These are phyloP conservation scores for Penicillium ucsense DNA, from an alignment of 495 filamentous ascomycete species.

Conservation along the genomic window DNA sequence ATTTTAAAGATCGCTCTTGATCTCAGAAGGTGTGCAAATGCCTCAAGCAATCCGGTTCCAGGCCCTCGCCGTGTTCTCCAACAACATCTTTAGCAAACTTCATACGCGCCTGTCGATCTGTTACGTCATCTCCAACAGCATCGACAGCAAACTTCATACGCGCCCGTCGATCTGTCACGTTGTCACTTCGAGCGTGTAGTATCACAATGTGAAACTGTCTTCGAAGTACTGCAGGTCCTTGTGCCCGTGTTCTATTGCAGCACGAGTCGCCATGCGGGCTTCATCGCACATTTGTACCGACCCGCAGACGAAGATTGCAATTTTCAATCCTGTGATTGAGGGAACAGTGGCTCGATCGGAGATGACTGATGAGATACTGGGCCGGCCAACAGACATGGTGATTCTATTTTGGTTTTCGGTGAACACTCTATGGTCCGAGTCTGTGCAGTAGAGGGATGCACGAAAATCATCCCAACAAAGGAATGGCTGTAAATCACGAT, in stretches of 20 bases:
- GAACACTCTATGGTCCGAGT: not conserved
- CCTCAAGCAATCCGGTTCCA: no score
- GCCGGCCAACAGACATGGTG: constrained; percentile 18
- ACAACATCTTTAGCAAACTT: no score
- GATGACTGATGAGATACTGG: constrained; percentile 24
- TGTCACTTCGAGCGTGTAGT: not conserved
- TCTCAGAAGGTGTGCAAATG: no score
- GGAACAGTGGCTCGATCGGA: constrained; percentile 21
- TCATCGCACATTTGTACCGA: constrained; percentile 41
- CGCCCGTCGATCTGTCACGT: not conserved
- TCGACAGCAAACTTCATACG: no score
- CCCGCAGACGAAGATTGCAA: constrained; percentile 41
- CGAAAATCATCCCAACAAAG: constrained; percentile 26
- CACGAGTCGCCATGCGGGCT: constrained; percentile 30
- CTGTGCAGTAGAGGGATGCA: constrained; percentile 28
- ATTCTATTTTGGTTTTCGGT: no score
- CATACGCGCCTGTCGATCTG: no score
- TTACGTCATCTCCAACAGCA: not conserved
- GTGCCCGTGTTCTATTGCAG: constrained; percentile 25
- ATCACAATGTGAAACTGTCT: constrained; percentile 36
- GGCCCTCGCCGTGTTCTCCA: no score
- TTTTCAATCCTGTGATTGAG: constrained; percentile 12
- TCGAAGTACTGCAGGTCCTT: constrained; percentile 28
- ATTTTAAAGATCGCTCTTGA: no score
- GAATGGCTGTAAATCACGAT: constrained; percentile 18